Evolutionary conservation across 208 protist species (phyloP).

Genomic region (Leptomonas seymouri): DNA sequence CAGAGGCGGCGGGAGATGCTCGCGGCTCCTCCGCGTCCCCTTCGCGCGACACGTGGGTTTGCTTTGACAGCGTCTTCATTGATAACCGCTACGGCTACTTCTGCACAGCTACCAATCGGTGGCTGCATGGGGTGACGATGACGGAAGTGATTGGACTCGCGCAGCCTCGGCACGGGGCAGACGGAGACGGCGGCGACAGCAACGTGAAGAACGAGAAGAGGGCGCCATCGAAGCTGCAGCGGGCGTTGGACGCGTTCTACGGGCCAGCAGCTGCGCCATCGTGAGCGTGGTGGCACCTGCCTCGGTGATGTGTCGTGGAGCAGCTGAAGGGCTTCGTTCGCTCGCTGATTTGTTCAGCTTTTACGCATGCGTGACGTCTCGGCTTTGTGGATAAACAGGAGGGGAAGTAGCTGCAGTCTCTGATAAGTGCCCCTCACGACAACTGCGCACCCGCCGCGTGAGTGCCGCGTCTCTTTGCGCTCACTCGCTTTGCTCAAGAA

Average conservation of each 20-base stretch:
- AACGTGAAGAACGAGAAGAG: neutral
- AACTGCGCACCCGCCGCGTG: too few species aligned
- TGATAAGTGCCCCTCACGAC: too few species aligned
- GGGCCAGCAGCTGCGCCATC: neutral
- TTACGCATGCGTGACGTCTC: too few species aligned
- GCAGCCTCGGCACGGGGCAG: constrained; percentile 34
- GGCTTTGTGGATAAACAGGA: too few species aligned
- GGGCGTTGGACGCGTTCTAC: constrained; percentile 54
- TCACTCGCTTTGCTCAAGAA: too few species aligned
- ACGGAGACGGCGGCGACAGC: too few species aligned
- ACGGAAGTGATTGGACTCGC: constrained; percentile 86
- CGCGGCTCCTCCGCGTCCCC: constrained; percentile 21
- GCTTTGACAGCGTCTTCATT: constrained; percentile 85
- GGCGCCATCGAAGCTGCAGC: constrained; percentile 21
- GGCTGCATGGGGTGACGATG: constrained; percentile 75
- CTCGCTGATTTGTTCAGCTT: too few species aligned
- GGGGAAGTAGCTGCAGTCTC: too few species aligned
- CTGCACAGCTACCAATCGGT: constrained; percentile 80
- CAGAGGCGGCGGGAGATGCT: constrained; percentile 42
- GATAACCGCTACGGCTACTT: constrained; percentile 82
- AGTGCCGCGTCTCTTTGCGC: too few species aligned
- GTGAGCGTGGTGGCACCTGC: neutral
- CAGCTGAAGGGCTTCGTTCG: too few species aligned
- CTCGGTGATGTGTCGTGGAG: neutral
- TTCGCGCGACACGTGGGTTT: constrained; percentile 58